Base-by-base conservation (phyloP, 2,329 filamentous ascomycete species). In the Bipolaris bicolor region DNA sequence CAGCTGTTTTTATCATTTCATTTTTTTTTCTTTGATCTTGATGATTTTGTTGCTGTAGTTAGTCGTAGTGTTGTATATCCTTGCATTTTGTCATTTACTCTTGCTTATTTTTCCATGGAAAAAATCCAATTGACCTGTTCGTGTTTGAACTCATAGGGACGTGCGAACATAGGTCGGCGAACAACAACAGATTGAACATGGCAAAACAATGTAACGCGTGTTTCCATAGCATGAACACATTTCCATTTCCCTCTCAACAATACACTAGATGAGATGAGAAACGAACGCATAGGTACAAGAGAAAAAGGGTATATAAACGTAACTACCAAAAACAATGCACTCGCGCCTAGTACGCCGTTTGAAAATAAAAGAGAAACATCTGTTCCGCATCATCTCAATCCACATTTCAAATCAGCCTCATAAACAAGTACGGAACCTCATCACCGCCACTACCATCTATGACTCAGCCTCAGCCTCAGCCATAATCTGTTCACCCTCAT, bases 401-500 rank as follows among this genome's bases (percentile, higher is more conserved):
- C 29, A 31, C 29, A 31, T 11, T 31, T 31, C 29, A 13, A 13
- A 11, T 1, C 29, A 31, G 10, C 1, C 10, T 31, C 29, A 13
- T 31, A 31, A 31, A 11, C 29, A 31, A 11, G 10, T 31, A 31
- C 24, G 26, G 29, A 44, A 16, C 9, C 22, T 22, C 2, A 33
- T n/a, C 29, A 11, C 10, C 10, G 4, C 3, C 29, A 9, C 31
- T 9, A 5, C 29, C 29, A 11, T 37, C 36, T 57, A 52, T 0
- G 22, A 47, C 45, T 54, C 52, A 3, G 71, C 74, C 45, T 54
- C 52, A 3, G 71, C 74, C 72, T 93, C 90, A 45, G 86, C 86
- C 84, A 96, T 90, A 64, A 97, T 80, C 76, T 95, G 90, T 82
- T 99, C 95, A 1, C 92, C 92, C 76, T 99, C 95, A 77, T 99